These are phyloP conservation scores for Acanthamoeba triangularis DNA, from an alignment of 208 protist genomes.

Conservation along the genomic window DNA sequence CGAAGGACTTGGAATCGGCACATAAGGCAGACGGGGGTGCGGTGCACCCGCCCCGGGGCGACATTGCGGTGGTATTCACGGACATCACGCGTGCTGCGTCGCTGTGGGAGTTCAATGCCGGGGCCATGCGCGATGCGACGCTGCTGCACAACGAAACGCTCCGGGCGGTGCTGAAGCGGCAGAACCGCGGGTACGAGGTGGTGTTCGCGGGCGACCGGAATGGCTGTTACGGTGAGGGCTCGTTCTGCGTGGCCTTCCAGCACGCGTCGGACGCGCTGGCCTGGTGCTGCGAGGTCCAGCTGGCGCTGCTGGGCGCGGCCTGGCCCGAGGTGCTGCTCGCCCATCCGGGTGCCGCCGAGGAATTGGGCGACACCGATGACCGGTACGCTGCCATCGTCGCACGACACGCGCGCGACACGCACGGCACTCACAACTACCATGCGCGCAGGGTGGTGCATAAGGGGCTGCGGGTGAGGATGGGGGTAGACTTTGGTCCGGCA, in stretches of 20 bases:
- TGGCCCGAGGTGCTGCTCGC: constrained; percentile 26
- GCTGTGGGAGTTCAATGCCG: constrained; percentile 27
- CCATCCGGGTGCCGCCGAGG: constrained; percentile 9
- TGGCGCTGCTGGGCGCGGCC: neutral
- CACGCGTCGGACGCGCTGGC: neutral
- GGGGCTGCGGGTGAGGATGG: constrained; percentile 63
- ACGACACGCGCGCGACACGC: constrained; percentile 20
- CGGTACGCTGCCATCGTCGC: no score
- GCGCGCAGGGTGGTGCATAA: neutral
- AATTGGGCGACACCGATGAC: neutral
- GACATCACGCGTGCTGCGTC: constrained; percentile 33
- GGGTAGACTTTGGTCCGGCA: neutral
- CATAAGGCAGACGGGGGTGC: neutral
- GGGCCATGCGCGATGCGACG: constrained; percentile 49
- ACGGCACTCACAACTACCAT: no score
- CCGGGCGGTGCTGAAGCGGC: neutral
- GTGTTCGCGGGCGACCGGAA: neutral
- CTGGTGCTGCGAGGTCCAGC: neutral
- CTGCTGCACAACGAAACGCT: constrained; percentile 40
- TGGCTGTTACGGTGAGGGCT: constrained; percentile 10
- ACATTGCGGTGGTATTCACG: constrained; percentile 4
- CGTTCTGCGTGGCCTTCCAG: constrained; percentile 62
- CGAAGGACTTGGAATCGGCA: no score
- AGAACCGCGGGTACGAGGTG: constrained; percentile 58
- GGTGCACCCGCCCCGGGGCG: neutral